phyloP scores from a whole-genome alignment of 768 basidiomycete species.

The Lactarius hatsudake region DNA sequence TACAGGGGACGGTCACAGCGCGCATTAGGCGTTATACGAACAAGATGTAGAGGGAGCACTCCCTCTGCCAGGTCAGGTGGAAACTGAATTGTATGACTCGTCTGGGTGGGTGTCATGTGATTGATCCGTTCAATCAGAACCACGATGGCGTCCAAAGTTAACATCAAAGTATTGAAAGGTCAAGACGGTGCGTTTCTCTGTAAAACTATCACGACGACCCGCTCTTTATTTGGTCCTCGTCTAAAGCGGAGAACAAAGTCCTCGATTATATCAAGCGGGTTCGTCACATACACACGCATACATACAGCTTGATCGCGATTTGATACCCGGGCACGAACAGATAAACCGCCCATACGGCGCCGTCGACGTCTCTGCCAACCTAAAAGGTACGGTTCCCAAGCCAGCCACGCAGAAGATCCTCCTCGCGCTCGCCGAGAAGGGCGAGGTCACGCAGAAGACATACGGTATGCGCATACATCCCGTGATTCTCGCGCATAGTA shows the following conservation, averaged over 20 bases:
- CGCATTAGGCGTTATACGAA: no score
- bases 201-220: neutral
- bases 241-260: slow-evolving; percentile 26
- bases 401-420: slow-evolving; percentile 83
- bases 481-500: neutral
- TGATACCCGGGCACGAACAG: slow-evolving; percentile 37
- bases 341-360: slow-evolving; percentile 95
- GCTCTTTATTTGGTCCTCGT: neutral
- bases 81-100: no score
- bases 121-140: neutral
- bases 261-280: slow-evolving; percentile 27
- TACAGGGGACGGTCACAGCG: no score
- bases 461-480: slow-evolving; percentile 54
- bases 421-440: slow-evolving; percentile 77
- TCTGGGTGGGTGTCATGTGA: slow-evolving; percentile 17
- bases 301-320: neutral
- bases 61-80: no score
- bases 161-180: slow-evolving; percentile 27
- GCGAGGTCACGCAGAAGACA: slow-evolving; percentile 73
- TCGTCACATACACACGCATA: neutral
- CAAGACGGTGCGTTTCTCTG: slow-evolving; percentile 21
- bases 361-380: slow-evolving; percentile 86
- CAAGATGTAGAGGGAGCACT: no score
- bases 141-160: slow-evolving; percentile 24
- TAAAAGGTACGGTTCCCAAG: slow-evolving; percentile 88